A percentile compares a stretch with the other conserved stretches of the same genome.
These are phyloP conservation scores for Fusarium sp. DNA, from an alignment of 2,329 filamentous ascomycete species.

Conservation along the genomic window DNA sequence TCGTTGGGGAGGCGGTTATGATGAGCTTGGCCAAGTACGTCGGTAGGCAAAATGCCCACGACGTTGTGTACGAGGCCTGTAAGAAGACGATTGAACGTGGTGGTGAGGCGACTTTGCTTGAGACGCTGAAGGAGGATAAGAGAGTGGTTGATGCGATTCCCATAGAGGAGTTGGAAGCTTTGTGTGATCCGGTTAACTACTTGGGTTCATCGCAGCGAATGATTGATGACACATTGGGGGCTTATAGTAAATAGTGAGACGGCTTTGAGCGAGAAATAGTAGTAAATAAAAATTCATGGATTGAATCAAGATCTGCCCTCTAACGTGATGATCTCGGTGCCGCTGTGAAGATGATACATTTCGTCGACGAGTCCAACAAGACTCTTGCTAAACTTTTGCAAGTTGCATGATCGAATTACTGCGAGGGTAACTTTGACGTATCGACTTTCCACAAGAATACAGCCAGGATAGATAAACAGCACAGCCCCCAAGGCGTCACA, in stretches of 20 bases:
- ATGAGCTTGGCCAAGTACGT: slow-evolving; percentile 65
- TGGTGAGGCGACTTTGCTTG: slow-evolving; percentile 1
- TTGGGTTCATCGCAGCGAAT: slow-evolving; percentile 1
- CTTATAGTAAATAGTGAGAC: not conserved
- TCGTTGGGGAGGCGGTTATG: slow-evolving; percentile 70
- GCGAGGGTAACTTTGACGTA: not conserved
- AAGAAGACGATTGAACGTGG: slow-evolving; percentile 16
- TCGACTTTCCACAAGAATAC: not conserved
- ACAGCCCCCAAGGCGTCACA: too few relatives aligned
- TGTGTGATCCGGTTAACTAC: slow-evolving; percentile 18
- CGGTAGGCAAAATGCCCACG: slow-evolving; percentile 64
- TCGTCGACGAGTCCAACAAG: not conserved
- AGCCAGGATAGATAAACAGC: too few relatives aligned
- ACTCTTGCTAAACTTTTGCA: not conserved
- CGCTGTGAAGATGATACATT: not conserved
- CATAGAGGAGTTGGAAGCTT: not conserved
- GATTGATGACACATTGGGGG: not conserved
- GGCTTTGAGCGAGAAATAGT: too few relatives aligned
- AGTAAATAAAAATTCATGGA: not conserved
- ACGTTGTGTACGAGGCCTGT: slow-evolving; percentile 66
- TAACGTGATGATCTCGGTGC: not conserved
- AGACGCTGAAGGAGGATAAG: not conserved
- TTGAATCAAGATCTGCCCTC: not conserved
- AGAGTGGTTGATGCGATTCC: not conserved
- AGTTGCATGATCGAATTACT: not conserved